Evolutionary conservation across 140 eudicot genomes (phyloP), one percentile per base, ranked within the genome.

Genomic region (Erigeron philadelphicus): DNA sequence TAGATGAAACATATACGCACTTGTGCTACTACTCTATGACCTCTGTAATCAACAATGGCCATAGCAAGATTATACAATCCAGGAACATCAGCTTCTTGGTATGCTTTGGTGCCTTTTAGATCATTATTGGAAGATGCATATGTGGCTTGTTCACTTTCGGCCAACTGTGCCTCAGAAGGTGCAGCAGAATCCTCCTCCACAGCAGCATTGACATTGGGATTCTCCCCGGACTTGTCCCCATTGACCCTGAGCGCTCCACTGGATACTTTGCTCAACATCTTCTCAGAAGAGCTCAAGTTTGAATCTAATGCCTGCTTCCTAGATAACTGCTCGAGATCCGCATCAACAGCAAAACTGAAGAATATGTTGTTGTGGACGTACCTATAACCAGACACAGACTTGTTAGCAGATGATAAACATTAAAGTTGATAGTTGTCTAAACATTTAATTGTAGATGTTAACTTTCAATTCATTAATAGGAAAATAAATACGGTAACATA

Each of bases 321-420:
- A 41, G 97, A 69, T 58, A 94, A 76, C 80, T 87, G 88, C 74
- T 89, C 99, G 25, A 94, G 94, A 77, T 94, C 99, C 76, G 95
- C 88, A 73, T 94, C 99, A 66, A 94, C 91, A 63, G 99, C 99
- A 78, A 94, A 94, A 69, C 99, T 94, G 76, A 89, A 94, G 91
- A 94, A 94, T 85, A 94, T 94, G 76, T 94, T 94, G 95, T 94
- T 94, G 90, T 94, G 99, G 53, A 94, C 99, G 76, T 94, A 94
- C 97, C 99, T 94, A 67, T 18, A 68, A 64, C 15, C 35, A 66
- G 41, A 75, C 49, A 49, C 66, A 62, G 35, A 46, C 18, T 23
- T 49, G 47, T 70, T 31, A 62, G 11, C 64, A 8, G 44, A 23
- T 15, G 50, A 44, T 54, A 56, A 38, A 16, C n/a, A 41, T 9